phyloP scores from a whole-genome alignment of 1,284 basidiomycete genomes.

The Ganoderma resinaceum region DNA sequence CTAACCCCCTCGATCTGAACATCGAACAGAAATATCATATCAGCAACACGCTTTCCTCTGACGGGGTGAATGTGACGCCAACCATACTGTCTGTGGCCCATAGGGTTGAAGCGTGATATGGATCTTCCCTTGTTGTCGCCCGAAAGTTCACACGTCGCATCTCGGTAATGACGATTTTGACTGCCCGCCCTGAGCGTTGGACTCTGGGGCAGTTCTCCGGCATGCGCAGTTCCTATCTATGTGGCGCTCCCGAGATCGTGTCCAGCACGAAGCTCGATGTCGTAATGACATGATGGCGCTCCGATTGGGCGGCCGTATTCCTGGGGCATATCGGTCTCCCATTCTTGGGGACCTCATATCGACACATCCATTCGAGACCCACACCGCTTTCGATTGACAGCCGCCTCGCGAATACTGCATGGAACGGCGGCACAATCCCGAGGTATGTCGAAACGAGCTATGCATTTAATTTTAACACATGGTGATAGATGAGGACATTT shows the following conservation, averaged over 20 bases:
- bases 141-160: neutral
- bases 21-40: neutral
- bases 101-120: neutral
- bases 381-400: neutral
- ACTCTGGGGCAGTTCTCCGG: neutral
- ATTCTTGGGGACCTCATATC: neutral
- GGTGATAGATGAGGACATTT: constrained; percentile 6
- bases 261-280: neutral
- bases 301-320: neutral
- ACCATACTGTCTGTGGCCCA: neutral
- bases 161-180: neutral
- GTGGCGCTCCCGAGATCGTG: neutral
- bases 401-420: neutral
- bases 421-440: neutral
- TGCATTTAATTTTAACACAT: constrained; percentile 4
- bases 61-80: neutral
- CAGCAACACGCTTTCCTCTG: neutral
- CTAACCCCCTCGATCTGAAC: neutral
- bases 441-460: constrained; percentile 1
- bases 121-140: neutral
- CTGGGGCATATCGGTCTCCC: neutral
- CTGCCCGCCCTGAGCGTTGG: neutral
- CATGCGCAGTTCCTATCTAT: neutral
- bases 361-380: neutral
- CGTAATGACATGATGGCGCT: constrained; percentile 2